phyloP scores from a whole-genome alignment of 2,329 filamentous ascomycete genomes.

The Phoma herbarum region DNA sequence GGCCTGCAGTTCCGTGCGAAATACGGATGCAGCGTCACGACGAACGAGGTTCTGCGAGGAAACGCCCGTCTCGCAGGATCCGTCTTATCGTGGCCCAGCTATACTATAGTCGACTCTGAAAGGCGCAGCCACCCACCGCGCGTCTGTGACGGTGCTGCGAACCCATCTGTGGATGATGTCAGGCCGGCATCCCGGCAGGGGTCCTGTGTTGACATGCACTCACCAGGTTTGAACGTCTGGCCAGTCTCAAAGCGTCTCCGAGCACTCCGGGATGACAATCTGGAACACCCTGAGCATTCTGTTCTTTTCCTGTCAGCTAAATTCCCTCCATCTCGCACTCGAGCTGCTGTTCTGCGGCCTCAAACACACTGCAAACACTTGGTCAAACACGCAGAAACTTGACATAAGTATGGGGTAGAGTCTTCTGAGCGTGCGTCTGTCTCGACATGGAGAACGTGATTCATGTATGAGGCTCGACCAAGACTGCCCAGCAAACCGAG shows the following conservation, averaged over 20 bases:
- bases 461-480: background rate
- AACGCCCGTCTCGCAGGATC: background rate
- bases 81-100: background rate
- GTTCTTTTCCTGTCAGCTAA: too few species aligned
- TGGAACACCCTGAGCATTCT: too few species aligned
- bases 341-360: conserved; percentile 17
- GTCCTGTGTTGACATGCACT: background rate
- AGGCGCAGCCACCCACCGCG: conserved; percentile 8
- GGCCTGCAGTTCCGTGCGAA: background rate
- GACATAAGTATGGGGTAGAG: background rate
- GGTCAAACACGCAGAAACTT: conserved; percentile 22
- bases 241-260: too few species aligned
- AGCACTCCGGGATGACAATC: too few species aligned
- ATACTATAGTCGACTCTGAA: background rate
- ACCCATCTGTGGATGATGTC: conserved; percentile 33
- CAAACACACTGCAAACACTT: conserved; percentile 33
- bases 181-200: conserved; percentile 20
- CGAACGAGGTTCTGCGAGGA: too few species aligned
- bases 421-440: background rate
- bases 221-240: too few species aligned
- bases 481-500: background rate
- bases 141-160: conserved; percentile 23
- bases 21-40: too few species aligned
- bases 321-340: too few species aligned
- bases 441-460: conserved; percentile 5